Percentiles rank a stretch among this genome's conserved stretches.
Conservation (phyloP, 768 basidiomycete genomes). For the Lanmaoa rubissima region DNA sequence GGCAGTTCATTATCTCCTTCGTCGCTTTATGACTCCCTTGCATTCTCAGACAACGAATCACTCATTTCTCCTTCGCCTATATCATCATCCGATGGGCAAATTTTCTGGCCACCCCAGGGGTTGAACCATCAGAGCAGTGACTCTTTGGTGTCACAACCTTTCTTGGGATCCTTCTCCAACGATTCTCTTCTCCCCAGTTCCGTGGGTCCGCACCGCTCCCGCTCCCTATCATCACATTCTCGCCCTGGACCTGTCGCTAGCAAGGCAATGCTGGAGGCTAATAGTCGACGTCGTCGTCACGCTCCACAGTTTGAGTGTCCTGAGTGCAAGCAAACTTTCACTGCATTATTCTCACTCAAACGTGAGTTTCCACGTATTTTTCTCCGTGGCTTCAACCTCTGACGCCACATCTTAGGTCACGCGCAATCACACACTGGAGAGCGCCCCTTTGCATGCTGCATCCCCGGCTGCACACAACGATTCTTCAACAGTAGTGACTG, state of each 20-base stretch:
- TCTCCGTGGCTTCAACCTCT: neutral
- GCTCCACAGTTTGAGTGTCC: conserved; percentile 19
- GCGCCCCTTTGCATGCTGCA: conserved; percentile 23
- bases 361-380: conserved; percentile 18
- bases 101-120: conserved; percentile 1
- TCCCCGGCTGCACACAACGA: conserved; percentile 27
- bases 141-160: neutral
- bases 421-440: conserved; percentile 29
- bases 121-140: conserved; percentile 8
- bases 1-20: conserved; percentile 23
- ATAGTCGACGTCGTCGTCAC: conserved; percentile 31
- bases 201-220: conserved; percentile 11
- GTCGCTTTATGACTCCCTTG: conserved; percentile 6
- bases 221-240: conserved; percentile 12
- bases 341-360: conserved; percentile 32
- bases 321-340: conserved; percentile 27
- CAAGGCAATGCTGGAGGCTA: conserved; percentile 34
- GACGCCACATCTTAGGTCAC: conserved; percentile 25
- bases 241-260: conserved; percentile 27
- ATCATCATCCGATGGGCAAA: conserved; percentile 9
- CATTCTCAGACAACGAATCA: conserved; percentile 24
- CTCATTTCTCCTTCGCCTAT: conserved; percentile 18
- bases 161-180: neutral
- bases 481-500: conserved; percentile 35
- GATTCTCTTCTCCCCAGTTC: neutral